Percentiles rank a stretch among this genome's conserved stretches.
These are phyloP conservation scores for Plantago coronopus DNA, from an alignment of 305 asterid species.

Conservation along the genomic window DNA sequence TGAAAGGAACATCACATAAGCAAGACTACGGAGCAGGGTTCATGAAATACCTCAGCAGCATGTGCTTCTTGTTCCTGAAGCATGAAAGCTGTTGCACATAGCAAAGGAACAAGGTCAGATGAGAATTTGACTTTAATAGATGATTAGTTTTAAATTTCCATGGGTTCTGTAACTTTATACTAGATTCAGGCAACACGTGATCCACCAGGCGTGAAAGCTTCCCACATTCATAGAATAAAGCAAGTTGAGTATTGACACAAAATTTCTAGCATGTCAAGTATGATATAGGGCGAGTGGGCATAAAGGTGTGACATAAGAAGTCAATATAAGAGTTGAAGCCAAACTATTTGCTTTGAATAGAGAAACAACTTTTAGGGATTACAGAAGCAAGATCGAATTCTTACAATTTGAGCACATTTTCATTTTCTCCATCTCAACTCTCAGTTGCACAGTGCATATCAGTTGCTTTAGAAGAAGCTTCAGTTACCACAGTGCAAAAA, in stretches of 20 bases:
- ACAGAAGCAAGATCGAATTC: too few species aligned
- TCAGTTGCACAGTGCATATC: too few species aligned
- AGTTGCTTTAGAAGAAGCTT: too few species aligned
- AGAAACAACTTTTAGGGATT: too few species aligned
- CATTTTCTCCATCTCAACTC: too few species aligned
- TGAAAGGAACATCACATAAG: constrained; percentile 5
- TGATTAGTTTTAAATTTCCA: constrained; percentile 4
- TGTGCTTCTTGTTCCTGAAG: constrained; percentile 80
- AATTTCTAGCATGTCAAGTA: background rate
- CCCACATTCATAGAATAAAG: background rate
- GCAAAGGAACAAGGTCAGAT: constrained; percentile 21
- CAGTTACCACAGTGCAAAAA: too few species aligned
- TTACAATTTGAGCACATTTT: too few species aligned
- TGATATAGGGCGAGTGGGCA: too few species aligned
- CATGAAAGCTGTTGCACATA: constrained; percentile 56
- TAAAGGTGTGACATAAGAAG: too few species aligned
- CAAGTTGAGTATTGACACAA: background rate
- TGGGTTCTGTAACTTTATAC: constrained; percentile 1
- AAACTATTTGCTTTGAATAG: too few species aligned
- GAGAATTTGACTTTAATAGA: constrained; percentile 16
- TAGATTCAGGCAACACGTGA: constrained; percentile 4
- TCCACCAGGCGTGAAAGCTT: background rate
- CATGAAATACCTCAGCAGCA: constrained; percentile 70
- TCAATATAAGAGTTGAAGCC: too few species aligned
- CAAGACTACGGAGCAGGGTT: constrained; percentile 15